Percentiles rank a stretch among this genome's conserved stretches.
Conservation (phyloP, 2,329 filamentous ascomycete genomes). For the Domatiomyces globalis region DNA sequence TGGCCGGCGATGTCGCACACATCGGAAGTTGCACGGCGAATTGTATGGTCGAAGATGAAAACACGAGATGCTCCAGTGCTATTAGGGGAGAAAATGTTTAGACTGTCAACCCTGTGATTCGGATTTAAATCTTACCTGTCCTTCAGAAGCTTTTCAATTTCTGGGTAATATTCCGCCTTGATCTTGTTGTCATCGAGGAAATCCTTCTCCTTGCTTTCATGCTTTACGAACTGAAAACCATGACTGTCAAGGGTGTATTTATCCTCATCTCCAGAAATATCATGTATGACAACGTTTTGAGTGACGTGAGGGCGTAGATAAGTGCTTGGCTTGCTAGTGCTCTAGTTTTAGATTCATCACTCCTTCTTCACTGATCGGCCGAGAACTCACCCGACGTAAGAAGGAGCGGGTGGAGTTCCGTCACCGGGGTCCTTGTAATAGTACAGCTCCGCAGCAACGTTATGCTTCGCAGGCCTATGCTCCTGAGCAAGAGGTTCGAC, state of each 20-base stretch:
- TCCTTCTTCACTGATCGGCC: not conserved
- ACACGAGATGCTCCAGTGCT: conserved; percentile 45
- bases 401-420: conserved; percentile 8
- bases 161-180: conserved; percentile 21
- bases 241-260: conserved; percentile 28
- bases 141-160: conserved; percentile 23
- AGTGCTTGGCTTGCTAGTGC: conserved; percentile 10
- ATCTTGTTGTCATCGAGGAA: conserved; percentile 23
- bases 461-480: conserved; percentile 1
- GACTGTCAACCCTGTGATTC: conserved; percentile 3
- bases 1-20: conserved; percentile 9
- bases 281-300: conserved; percentile 21
- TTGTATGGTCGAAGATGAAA: conserved; percentile 60
- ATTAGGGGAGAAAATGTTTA: not conserved
- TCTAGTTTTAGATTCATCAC: not conserved
- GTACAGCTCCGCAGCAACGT: conserved; percentile 8
- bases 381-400: conserved; percentile 9
- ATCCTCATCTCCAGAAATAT: conserved; percentile 31
- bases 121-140: conserved; percentile 12
- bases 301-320: conserved; percentile 10
- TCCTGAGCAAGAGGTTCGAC: conserved; percentile 3
- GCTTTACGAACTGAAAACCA: conserved; percentile 25
- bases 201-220: conserved; percentile 23
- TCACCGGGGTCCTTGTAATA: conserved; percentile 17
- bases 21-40: conserved; percentile 44